Evolutionary conservation across 2,329 filamentous ascomycete genomes (phyloP).

Genomic region (Xylariaceae sp.): DNA sequence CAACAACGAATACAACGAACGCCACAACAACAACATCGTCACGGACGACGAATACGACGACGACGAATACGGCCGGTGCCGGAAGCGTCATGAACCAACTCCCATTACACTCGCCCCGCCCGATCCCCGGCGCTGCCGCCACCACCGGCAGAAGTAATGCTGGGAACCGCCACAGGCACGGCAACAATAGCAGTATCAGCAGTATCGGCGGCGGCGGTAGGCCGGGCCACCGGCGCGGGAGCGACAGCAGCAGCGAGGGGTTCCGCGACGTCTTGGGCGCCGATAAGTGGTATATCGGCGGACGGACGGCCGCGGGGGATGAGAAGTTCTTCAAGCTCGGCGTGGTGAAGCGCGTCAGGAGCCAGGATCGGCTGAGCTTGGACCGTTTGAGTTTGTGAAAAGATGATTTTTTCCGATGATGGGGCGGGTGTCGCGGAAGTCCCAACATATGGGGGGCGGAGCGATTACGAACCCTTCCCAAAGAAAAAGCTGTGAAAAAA

Average conservation of each 20-base stretch:
- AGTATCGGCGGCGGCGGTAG: constrained; percentile 4
- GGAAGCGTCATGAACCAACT: constrained; percentile 30
- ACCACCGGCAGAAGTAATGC: no score
- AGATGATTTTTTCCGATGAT: no score
- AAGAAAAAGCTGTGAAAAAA: no score
- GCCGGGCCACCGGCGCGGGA: constrained; percentile 54
- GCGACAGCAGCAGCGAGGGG: constrained; percentile 69
- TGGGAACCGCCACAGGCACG: no score
- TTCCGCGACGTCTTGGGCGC: constrained; percentile 66
- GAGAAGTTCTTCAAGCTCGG: constrained; percentile 78
- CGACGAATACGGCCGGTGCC: constrained; percentile 4
- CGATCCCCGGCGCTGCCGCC: no score
- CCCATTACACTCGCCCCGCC: constrained; percentile 28
- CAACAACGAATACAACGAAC: constrained; percentile 3
- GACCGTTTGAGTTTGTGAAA: constrained; percentile 72
- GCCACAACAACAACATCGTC: constrained; percentile 4
- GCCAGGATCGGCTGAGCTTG: constrained; percentile 67
- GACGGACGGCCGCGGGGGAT: constrained; percentile 68
- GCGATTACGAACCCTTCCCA: no score
- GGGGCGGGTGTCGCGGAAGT: no score
- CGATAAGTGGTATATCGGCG: constrained; percentile 80
- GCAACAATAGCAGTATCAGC: constrained; percentile 7
- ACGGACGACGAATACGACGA: constrained; percentile 14
- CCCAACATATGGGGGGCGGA: no score
- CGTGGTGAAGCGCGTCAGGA: constrained; percentile 66